These are phyloP conservation scores for Colletotrichum tabaci DNA, from an alignment of 2,329 filamentous ascomycete genomes.

Conservation along the genomic window DNA sequence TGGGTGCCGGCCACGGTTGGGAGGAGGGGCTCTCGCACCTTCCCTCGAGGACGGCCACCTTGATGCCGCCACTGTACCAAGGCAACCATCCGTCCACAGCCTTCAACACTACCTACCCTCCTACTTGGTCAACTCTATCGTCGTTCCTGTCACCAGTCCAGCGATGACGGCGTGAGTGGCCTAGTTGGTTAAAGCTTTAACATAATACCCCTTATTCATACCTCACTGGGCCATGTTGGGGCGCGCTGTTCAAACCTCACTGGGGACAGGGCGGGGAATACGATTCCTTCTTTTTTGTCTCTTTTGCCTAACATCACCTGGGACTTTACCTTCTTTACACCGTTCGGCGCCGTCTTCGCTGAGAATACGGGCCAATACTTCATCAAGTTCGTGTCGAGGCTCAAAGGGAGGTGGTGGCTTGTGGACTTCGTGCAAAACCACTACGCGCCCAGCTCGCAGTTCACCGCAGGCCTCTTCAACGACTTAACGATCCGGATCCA, in stretches of 20 bases:
- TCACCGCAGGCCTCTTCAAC: slow-evolving; percentile 44
- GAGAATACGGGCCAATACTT: slow-evolving; percentile 49
- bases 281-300: not conserved
- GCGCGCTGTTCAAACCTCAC: slow-evolving; percentile 5
- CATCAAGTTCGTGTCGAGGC: slow-evolving; percentile 45
- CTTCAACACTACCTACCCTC: not conserved
- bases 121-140: not conserved
- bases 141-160: not conserved
- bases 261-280: not conserved
- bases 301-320: slow-evolving; percentile 33
- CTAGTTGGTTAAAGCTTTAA: not conserved
- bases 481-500: slow-evolving; percentile 45
- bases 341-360: slow-evolving; percentile 48
- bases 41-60: not conserved
- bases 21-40: not conserved
- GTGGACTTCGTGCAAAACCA: slow-evolving; percentile 48
- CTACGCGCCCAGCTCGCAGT: slow-evolving; percentile 47
- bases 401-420: slow-evolving; percentile 49
- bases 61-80: not conserved
- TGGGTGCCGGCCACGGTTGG: not conserved
- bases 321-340: slow-evolving; percentile 52
- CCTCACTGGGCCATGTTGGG: not conserved
- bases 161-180: slow-evolving; percentile 3
- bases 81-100: not conserved
- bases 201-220: not conserved